phyloP scores from a whole-genome alignment of 768 basidiomycete species.

The Auricularia cornea region DNA sequence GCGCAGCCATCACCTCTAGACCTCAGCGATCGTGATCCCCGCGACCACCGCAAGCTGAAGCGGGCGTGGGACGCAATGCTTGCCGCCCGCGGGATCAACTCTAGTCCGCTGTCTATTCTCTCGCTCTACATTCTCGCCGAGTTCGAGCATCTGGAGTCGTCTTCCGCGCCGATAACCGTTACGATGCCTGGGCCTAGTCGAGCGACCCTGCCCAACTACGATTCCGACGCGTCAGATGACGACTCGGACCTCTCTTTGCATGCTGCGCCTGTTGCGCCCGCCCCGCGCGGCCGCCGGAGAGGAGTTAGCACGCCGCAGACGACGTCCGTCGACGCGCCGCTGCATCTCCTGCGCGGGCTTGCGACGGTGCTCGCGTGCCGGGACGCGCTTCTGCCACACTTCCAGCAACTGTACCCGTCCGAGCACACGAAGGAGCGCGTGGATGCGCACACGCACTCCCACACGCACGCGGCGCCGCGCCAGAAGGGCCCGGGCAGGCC shows the following conservation, averaged over 20 bases:
- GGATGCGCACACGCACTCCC: not conserved
- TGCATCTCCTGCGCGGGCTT: not conserved
- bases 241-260: not conserved
- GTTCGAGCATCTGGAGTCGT: not conserved
- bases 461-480: not conserved
- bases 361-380: not conserved
- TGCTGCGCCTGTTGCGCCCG: not conserved
- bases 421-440: not conserved
- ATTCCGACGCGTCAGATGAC: not conserved
- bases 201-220: not conserved
- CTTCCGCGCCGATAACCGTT: not conserved
- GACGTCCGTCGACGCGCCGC: not conserved
- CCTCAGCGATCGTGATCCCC: not conserved
- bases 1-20: not conserved
- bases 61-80: not conserved
- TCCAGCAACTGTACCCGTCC: not conserved
- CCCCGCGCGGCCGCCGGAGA: not conserved
- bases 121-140: not conserved
- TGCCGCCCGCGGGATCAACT: not conserved
- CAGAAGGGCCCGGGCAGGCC: not conserved
- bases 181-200: not conserved
- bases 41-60: conserved; percentile 1
- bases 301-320: not conserved
- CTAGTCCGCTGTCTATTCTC: not conserved
- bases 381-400: not conserved